Evolutionary conservation across 352 stramenopile genomes (phyloP), one percentile per base, ranked within the genome.

Genomic region (Globisporangium nunn): DNA sequence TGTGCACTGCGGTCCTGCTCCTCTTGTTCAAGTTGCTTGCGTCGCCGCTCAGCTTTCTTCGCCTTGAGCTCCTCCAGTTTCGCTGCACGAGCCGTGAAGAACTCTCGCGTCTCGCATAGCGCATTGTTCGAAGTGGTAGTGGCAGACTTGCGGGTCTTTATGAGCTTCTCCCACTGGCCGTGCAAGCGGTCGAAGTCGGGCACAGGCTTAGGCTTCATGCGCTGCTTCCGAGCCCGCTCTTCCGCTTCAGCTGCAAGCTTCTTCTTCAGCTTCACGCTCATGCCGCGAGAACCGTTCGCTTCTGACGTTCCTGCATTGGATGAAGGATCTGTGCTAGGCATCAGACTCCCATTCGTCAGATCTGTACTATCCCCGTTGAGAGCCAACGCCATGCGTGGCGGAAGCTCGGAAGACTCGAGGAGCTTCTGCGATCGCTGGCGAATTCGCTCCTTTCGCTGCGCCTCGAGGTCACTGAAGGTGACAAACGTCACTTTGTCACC

Each of bases 121-220:
- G 23, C 52, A 5, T 6, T 30, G 39, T 11, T 17, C 14, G 30
- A 28, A 10, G 51, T 33, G 15, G 31, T 39, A 3, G 31, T 0
- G n/a, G 18, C 28, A 15, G 41, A n/a, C n/a, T 46, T 54, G 43
- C 54, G 49, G 8, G 6, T 40, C 23, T 50, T 52, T 12, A 47
- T 28, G 23, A 35, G 29, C n/a, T 57, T 40, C 8, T 84, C 71
- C 78, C 76, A 89, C 40, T 83, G 64, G 1, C 53, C 66, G 46
- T 91, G 81, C 43, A 88, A 56, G 3, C 67, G 62, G 8, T 78
- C 66, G 61, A 91, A 91, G 58, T 91, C 67, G 0, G 81, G 81
- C 15, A 88, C 81, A 1, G 74, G 62, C 57, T 85, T 84, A 6
- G 73, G 64, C 18, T 70, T 72, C 18, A 52, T 55, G 10, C 55